phyloP scores from a whole-genome alignment of 495 filamentous ascomycete genomes.

The Penicillium verhagenii region DNA sequence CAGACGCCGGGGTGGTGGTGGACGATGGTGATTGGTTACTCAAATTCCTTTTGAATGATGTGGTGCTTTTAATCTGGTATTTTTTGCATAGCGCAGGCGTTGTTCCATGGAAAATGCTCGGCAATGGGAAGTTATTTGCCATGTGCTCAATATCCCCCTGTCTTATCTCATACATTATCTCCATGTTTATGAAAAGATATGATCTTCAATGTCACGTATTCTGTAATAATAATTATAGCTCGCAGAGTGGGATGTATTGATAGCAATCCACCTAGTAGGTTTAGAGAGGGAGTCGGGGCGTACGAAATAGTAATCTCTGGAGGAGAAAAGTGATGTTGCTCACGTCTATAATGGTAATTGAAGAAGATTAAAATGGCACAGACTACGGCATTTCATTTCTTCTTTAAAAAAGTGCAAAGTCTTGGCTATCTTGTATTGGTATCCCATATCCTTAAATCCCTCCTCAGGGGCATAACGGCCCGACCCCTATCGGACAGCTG shows the following conservation, averaged over 20 bases:
- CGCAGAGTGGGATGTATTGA: too few species aligned
- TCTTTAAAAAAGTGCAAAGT: conserved; percentile 1
- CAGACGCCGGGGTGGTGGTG: conserved; percentile 42
- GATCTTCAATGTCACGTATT: background rate
- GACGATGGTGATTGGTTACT: conserved; percentile 34
- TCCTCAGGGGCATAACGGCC: conserved; percentile 8
- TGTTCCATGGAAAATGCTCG: conserved; percentile 21
- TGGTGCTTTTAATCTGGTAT: conserved; percentile 7
- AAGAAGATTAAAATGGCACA: background rate
- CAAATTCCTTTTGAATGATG: conserved; percentile 15
- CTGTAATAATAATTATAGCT: background rate
- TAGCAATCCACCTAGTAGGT: too few species aligned
- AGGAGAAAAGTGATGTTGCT: background rate
- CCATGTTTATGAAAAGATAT: background rate
- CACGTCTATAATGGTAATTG: background rate
- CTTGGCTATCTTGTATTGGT: conserved; percentile 12
- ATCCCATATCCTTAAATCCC: conserved; percentile 19
- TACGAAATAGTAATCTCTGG: background rate
- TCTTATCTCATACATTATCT: conserved; percentile 5
- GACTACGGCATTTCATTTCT: conserved; percentile 15
- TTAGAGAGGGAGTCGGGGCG: too few species aligned
- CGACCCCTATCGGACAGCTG: conserved; percentile 19
- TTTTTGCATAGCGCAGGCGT: conserved; percentile 53
- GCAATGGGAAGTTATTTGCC: conserved; percentile 13
- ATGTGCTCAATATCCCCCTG: conserved; percentile 23